Percentiles rank a stretch among this genome's conserved stretches.
Conservation (phyloP, 1,284 basidiomycete genomes). For the Cutaneotrichosporon arboriforme region DNA sequence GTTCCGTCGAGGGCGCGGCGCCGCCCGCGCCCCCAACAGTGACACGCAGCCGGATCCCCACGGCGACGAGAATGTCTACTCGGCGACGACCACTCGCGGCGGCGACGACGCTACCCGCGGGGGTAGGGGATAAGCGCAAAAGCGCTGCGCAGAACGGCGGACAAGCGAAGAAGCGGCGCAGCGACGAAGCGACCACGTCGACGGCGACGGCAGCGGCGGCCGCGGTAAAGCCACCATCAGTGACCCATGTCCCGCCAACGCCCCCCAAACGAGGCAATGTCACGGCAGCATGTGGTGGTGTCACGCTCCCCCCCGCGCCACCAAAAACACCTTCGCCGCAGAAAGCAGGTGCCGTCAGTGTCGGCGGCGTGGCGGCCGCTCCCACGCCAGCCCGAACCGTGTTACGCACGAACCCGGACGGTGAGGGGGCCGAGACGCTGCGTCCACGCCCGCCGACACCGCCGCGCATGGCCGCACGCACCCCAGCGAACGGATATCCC, state of each 20-base stretch:
- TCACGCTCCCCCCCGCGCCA: background rate
- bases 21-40: background rate
- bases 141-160: background rate
- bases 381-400: slow-evolving; percentile 7
- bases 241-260: background rate
- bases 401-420: slow-evolving; percentile 1
- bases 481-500: slow-evolving; percentile 9
- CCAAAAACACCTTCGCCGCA: background rate
- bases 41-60: slow-evolving; percentile 1
- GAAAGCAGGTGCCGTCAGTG: no score
- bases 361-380: background rate
- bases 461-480: slow-evolving; percentile 3
- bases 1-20: background rate
- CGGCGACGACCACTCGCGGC: background rate
- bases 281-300: no score
- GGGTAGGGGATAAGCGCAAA: background rate
- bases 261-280: background rate
- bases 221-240: no score
- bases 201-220: background rate
- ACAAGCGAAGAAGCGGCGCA: background rate
- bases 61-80: background rate
- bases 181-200: background rate
- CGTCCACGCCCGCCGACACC: slow-evolving; percentile 10
- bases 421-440: background rate
- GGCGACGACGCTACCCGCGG: no score